Conservation (phyloP, 2,329 filamentous ascomycete species). For the Paecilomyces dactylethromorphus region DNA sequence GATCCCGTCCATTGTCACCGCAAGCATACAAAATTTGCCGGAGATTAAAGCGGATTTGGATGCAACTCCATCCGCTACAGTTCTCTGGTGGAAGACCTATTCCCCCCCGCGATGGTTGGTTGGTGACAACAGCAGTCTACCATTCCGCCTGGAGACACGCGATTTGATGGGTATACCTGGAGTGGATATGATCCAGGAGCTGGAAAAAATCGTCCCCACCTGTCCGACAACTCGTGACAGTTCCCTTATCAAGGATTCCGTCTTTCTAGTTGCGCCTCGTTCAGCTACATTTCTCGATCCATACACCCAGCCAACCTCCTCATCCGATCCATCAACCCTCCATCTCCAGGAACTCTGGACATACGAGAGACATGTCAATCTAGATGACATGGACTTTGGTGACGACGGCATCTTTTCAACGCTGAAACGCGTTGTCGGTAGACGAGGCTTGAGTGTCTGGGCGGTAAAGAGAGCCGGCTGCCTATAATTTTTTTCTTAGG, state of each 20-base stretch:
- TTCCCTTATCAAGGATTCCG: constrained; percentile 15
- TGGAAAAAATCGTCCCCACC: constrained; percentile 26
- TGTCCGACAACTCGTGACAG: constrained; percentile 15
- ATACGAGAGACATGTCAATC: constrained; percentile 41
- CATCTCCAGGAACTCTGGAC: constrained; percentile 36
- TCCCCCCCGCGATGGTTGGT: constrained; percentile 47
- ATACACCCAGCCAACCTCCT: constrained; percentile 16
- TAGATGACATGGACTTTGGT: constrained; percentile 47
- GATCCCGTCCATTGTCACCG: constrained; percentile 32
- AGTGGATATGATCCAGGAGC: constrained; percentile 30
- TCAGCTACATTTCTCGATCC: constrained; percentile 38
- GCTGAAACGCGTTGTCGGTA: constrained; percentile 39
- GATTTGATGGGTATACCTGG: constrained; percentile 46
- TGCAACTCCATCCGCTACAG: constrained; percentile 21
- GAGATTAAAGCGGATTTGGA: neutral
- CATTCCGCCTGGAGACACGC: constrained; percentile 31
- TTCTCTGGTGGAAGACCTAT: constrained; percentile 52
- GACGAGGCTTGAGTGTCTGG: constrained; percentile 46
- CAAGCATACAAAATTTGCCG: constrained; percentile 13
- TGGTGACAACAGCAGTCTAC: constrained; percentile 27
- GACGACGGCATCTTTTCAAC: constrained; percentile 42
- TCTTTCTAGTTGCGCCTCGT: constrained; percentile 40
- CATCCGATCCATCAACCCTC: constrained; percentile 13
- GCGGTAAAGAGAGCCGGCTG: constrained; percentile 30
- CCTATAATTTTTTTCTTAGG: neutral